Base-by-base conservation (phyloP, 2,329 filamentous ascomycete species). In the Colletotrichum noveboracense region DNA sequence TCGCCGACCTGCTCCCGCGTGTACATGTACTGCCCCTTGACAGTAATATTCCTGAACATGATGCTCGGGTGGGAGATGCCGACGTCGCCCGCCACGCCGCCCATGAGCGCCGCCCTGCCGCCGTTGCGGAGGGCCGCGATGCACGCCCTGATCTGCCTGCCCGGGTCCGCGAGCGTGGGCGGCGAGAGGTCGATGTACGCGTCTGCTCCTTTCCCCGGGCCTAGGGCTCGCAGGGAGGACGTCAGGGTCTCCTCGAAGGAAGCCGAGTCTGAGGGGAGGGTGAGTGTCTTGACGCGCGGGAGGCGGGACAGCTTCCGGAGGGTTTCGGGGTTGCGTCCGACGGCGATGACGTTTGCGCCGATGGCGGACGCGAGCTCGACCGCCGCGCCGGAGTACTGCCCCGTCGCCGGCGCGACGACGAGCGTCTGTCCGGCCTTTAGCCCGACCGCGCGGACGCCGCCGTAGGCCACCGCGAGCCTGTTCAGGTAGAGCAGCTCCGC, bases 301-400 rank as follows among this genome's bases (percentile, higher is more conserved):
- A 78, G 80, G 65, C 26, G 58, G 8, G 84, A 80, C 16, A 87
- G 78, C 64, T 78, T 78, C 10, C 69, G 79, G 18, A 89, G 76
- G 18, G 79, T 78, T 7, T 80, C 77, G 38, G 78, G 77, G 75
- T 87, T 87, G 16, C 89, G 81, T 0, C 89, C 88, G 76, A 90
- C 83, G 1, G 89, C 89, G 36, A 91, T 85, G 4, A 91, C 89
- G 7, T 82, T 83, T 3, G 88, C 89, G 0, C 89, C 90, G 80
- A 91, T 85, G 0, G 88, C 87, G 1, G 88, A 72, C 0, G 89
- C 89, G 5, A 89, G 80, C 7, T 85, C 77, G 1, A 90, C 89
- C 0, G 84, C 89, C 0, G 86, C 87, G 10, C 88, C 86, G 1
- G 89, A 86, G 77, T 87, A 91, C 0, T 79, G 78, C 0, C 90